Conservation (phyloP, 768 basidiomycete species). For the Boletus insuetus region DNA sequence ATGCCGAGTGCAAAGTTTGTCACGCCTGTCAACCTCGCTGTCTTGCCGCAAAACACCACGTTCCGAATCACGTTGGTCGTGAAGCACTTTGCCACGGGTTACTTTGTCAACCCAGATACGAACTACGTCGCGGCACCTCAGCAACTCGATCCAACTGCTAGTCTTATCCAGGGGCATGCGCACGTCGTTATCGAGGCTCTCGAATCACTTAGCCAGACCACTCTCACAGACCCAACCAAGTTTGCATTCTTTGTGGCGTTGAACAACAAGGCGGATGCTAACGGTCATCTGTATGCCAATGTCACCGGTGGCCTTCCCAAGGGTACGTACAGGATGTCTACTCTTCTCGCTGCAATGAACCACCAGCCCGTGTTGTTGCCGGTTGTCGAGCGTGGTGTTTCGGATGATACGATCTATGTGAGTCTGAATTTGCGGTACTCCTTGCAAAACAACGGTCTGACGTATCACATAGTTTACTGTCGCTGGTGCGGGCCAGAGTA, state of each 20-base stretch:
- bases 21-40: constrained; percentile 42
- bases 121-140: constrained; percentile 60
- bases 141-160: constrained; percentile 41
- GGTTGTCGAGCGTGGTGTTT: constrained; percentile 38
- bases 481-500: constrained; percentile 3
- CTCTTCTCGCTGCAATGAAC: constrained; percentile 46
- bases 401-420: constrained; percentile 44
- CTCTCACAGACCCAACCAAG: constrained; percentile 43
- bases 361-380: constrained; percentile 39
- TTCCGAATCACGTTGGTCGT: constrained; percentile 56
- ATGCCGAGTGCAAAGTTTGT: constrained; percentile 57
- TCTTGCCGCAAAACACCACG: constrained; percentile 41
- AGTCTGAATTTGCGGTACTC: constrained; percentile 8
- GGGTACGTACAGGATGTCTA: constrained; percentile 48
- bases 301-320: constrained; percentile 53
- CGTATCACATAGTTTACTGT: constrained; percentile 26
- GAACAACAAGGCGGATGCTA: constrained; percentile 40
- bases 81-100: constrained; percentile 46
- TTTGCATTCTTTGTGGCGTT: constrained; percentile 63
- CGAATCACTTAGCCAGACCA: constrained; percentile 45
- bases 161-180: constrained; percentile 57
- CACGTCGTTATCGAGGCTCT: constrained; percentile 62
- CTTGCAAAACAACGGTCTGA: constrained; percentile 2
- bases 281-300: constrained; percentile 44
- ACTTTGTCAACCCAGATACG: constrained; percentile 51